Evolutionary conservation across 306 rosid species (phyloP), one percentile per base, ranked within the genome.

Genomic region (Quercus variabilis): DNA sequence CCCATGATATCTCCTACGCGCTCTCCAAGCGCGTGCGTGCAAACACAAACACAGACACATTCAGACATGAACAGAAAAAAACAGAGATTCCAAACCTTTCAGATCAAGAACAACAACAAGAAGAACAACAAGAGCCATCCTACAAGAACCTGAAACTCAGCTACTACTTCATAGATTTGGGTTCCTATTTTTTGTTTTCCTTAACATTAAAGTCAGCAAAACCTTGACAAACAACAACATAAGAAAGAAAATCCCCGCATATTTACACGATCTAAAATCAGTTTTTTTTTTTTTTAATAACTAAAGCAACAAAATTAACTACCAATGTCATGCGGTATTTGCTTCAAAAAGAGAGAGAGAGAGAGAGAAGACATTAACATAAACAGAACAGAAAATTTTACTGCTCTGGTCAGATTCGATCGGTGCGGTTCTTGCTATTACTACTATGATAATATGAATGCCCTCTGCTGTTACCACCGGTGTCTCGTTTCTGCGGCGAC

Each of bases 401-500:
- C 9, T 23, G 64, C 4, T 20, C n/a, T 1, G 3, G 69, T 89
- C 88, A 89, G 82, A 77, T 86, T 54, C 94, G 88, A 55, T 86
- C 89, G 3, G 43, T 33, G 54, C 97, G 87, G 74, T 81, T 78
- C 74, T 87, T 80, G 80, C 83, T 79, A 43, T 76, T 81, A 70
- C 55, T 58, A 49, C 17, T 49, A 49, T 49, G 54, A 49, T 49
- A 13, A 49, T 49, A 49, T 18, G 35, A 26, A n/a, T 77, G 87
- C 54, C 25, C 72, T 59, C 70, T 76, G 55, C 28, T 55, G 55
- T 55, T 81, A 3, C 89, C 84, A 2, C 75, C 85, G 41, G 31
- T 62, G 19, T 83, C 85, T 55, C 81, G 87, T 79, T 95, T 95
- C 88, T 91, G 99, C 55, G 88, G 97, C 0, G 92, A 83, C 1